phyloP scores from a whole-genome alignment of 441 rosid genomes.

The Rhodomyrtus psidioides region DNA sequence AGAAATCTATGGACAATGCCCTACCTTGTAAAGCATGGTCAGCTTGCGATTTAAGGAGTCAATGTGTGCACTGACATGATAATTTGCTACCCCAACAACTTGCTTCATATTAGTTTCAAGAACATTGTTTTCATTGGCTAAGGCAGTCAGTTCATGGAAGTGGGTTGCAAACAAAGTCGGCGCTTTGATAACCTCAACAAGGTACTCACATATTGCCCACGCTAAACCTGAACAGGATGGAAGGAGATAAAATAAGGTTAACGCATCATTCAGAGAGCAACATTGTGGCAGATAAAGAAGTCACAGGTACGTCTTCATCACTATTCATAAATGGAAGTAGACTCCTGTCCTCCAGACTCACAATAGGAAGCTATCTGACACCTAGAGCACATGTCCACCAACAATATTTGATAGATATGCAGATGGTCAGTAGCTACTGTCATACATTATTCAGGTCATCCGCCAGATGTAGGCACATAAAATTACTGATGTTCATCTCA shows the following conservation, averaged over 20 bases:
- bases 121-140: conserved; percentile 53
- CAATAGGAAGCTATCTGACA: not conserved
- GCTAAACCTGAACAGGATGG: conserved; percentile 64
- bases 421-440: not conserved
- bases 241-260: not conserved
- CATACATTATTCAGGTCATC: not conserved
- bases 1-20: not conserved
- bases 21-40: conserved; percentile 99
- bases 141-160: conserved; percentile 96
- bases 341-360: not conserved
- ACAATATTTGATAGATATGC: not conserved
- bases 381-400: not conserved
- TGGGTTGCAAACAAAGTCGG: conserved; percentile 97
- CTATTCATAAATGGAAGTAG: not conserved
- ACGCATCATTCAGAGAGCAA: not conserved
- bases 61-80: conserved; percentile 97
- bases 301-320: not conserved
- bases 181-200: conserved; percentile 80
- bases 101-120: conserved; percentile 28
- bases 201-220: conserved; percentile 99
- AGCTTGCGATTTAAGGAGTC: conserved; percentile 78
- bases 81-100: conserved; percentile 77
- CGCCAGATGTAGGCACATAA: not conserved
- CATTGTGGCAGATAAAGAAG: not conserved
- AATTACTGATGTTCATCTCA: not conserved